Base-by-base conservation (phyloP, 2,329 filamentous ascomycete genomes). In the Colletotrichum sp. region DNA sequence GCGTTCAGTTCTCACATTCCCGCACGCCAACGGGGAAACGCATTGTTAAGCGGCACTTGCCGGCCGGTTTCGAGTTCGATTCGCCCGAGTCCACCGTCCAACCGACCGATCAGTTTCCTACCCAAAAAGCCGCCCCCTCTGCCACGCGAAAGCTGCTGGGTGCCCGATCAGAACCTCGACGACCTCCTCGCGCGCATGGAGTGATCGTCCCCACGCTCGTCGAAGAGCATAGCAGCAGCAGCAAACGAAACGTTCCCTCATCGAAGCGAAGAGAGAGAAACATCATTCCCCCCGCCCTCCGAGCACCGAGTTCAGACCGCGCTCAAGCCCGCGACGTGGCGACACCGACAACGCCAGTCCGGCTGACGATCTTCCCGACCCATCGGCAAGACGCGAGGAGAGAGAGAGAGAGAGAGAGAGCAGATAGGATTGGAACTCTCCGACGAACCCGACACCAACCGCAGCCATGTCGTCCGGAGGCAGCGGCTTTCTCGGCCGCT, bases 401-500 rank as follows among this genome's bases (percentile, higher is more conserved):
- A 65, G 24, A 66, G 16, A 55, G 64, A 62, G 30, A 38, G 38
- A 67, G 62, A 65, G 24, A 66, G 16, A 55, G 64, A 62, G 30
- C 52, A 56, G 24, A 48, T 28, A 21, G 32, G 8, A 38, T 28
- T 36, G 26, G 58, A 36, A 62, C 13, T 18, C 21, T 10, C 64
- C 28, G 13, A 52, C 32, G 18, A 30, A 36, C 28, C 36, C 60
- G 43, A 71, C 30, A 62, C n/a, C 38, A 43, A 48, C 65, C 66
- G 66, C 74, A 64, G 83, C 77, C 78, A 92, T 92, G 90, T 89
- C 91, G 80, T 89, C 89, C 70, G 85, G 88, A n/a, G 86, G 87
- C 34, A 86, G 88, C 81, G 90, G 91, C 84, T 94, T 93, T 78
- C 88, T 94, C 76, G 91, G 91, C 88, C 91, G 92, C 79, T 93